Evolutionary conservation across 352 stramenopile genomes (phyloP), one percentile per base, ranked within the genome.

Genomic region (Phytophthora parvispora): DNA sequence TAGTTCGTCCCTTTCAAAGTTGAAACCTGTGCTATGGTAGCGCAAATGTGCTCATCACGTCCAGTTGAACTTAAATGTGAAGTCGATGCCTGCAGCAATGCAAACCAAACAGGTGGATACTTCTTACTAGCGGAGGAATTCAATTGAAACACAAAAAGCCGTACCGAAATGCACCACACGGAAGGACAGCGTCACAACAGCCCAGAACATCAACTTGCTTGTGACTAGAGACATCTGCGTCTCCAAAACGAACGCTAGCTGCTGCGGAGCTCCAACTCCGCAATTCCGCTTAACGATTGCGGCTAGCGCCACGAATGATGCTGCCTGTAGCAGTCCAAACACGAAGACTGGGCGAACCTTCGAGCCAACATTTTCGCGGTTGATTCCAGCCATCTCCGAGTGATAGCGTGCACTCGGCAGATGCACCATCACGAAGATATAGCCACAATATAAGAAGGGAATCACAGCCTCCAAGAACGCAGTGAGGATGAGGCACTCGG

Each of bases 401-500:
- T 80, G 72, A 22, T 74, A 83, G 9, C 57, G 15, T 9, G 51
- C 51, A 36, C 67, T 78, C 6, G 61, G 62, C 0, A 76, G 54
- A 2, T 53, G 29, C 2, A 66, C 25, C 42, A 77, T 36, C 3
- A 58, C 42, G 10, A 52, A 1, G 13, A 67, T 58, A 24, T 52
- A 80, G 13, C 22, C 57, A 22, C n/a, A 64, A 53, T 79, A 82
- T 24, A 79, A 55, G 2, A 78, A 7, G 0, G 67, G 70, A 32
- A 79, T 62, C 43, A 80, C 55, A 15, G 63, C 58, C 47, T 83
- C 75, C 27, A 69, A 59, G 53, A 79, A 77, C 54, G 75, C 66
- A 16, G 71, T 43, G 0, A 79, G 54, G 10, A 66, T 43, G 6
- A 74, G 40, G 58, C 72, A 83, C 53, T 83, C 70, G 22, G 60